A percentile compares a stretch with the other conserved stretches of the same genome.
Conservation (phyloP, 768 basidiomycete genomes). For the Lactarius hengduanensis region DNA sequence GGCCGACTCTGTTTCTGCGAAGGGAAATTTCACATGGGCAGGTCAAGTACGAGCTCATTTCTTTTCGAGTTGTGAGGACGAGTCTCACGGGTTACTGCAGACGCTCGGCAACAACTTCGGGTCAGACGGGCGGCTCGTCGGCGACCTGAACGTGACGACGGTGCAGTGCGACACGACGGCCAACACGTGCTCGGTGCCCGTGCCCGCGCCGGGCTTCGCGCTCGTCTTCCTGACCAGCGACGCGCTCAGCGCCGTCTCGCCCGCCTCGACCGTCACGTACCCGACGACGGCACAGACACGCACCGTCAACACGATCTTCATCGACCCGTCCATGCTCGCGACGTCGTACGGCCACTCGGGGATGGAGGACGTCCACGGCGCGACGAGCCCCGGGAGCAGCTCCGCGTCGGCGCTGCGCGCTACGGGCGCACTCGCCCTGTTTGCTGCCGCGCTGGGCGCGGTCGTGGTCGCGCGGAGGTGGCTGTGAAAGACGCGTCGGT, state of each 20-base stretch:
- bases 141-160: slow-evolving; percentile 53
- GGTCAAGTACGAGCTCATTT: slow-evolving; percentile 51
- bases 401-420: not conserved
- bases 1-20: slow-evolving; percentile 56
- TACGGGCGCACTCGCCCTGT: not conserved
- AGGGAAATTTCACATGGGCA: slow-evolving; percentile 73
- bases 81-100: slow-evolving; percentile 33
- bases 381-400: slow-evolving; percentile 33
- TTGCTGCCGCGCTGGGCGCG: slow-evolving; percentile 12
- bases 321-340: slow-evolving; percentile 54
- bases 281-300: slow-evolving; percentile 56
- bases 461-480: not conserved
- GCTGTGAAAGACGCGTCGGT: not conserved
- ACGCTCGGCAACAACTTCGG: slow-evolving; percentile 60
- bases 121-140: slow-evolving; percentile 68
- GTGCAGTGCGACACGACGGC: slow-evolving; percentile 55
- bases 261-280: slow-evolving; percentile 43
- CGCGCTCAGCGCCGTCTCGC: slow-evolving; percentile 39
- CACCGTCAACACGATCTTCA: slow-evolving; percentile 48
- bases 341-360: slow-evolving; percentile 60
- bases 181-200: slow-evolving; percentile 56
- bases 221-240: slow-evolving; percentile 64
- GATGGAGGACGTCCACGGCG: slow-evolving; percentile 35
- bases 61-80: not conserved
- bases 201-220: slow-evolving; percentile 72